Percentiles rank a stretch among this genome's conserved stretches.
Conservation (phyloP, 2,329 filamentous ascomycete species). For the Leptodontidium sp. region DNA sequence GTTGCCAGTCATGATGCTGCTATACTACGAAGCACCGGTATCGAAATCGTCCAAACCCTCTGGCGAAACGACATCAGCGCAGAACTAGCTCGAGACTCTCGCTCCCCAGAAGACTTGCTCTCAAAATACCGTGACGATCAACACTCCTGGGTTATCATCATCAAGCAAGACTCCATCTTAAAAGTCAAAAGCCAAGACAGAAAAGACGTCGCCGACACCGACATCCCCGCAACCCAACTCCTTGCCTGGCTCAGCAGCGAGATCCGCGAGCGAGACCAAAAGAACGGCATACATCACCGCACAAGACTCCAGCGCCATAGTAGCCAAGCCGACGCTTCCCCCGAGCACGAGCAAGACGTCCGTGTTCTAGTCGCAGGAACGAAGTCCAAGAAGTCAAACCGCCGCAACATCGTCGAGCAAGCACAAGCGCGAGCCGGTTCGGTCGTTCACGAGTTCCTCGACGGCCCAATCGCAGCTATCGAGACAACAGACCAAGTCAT, state of each 20-base stretch:
- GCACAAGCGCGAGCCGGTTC: slow-evolving; percentile 66
- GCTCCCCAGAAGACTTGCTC: slow-evolving; percentile 81
- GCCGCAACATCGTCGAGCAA: slow-evolving; percentile 85
- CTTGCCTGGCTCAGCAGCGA: slow-evolving; percentile 83
- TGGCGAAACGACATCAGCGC: slow-evolving; percentile 88
- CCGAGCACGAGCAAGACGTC: slow-evolving; percentile 73
- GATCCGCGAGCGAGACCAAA: slow-evolving; percentile 78
- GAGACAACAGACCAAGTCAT: slow-evolving; percentile 88
- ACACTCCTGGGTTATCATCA: slow-evolving; percentile 87
- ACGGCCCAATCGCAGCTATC: slow-evolving; percentile 84
- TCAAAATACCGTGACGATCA: slow-evolving; percentile 78
- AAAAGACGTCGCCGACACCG: slow-evolving; percentile 78
- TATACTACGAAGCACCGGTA: slow-evolving; percentile 76
- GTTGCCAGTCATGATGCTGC: slow-evolving; percentile 86
- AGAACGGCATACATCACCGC: slow-evolving; percentile 58
- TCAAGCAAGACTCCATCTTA: slow-evolving; percentile 79
- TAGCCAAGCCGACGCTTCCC: slow-evolving; percentile 38
- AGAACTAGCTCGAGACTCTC: slow-evolving; percentile 82
- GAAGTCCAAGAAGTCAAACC: slow-evolving; percentile 90
- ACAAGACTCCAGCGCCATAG: slow-evolving; percentile 47
- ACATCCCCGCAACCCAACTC: slow-evolving; percentile 77
- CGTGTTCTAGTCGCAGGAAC: slow-evolving; percentile 85
- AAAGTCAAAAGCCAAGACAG: slow-evolving; percentile 82
- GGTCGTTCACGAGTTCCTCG: slow-evolving; percentile 74
- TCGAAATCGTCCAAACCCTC: slow-evolving; percentile 79